Conservation (phyloP, 1,139 yeast species). For the Magnusiomyces tetraspermus region DNA sequence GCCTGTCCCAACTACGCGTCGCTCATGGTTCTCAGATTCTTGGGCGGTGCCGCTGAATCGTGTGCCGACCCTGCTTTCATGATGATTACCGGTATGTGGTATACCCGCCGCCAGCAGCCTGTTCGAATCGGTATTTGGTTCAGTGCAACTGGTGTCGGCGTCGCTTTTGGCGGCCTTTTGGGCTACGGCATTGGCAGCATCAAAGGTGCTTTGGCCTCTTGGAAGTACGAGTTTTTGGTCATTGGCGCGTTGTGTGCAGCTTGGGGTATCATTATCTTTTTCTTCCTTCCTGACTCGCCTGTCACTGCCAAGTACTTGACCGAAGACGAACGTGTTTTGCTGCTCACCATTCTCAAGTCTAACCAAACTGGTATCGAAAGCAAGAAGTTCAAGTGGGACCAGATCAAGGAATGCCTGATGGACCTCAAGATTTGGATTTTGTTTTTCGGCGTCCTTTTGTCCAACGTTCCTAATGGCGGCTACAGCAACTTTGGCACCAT, state of each 20-base stretch:
- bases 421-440: constrained; percentile 41
- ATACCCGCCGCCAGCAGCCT: constrained; percentile 36
- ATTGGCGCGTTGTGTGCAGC: constrained; percentile 28
- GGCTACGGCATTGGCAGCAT: constrained; percentile 35
- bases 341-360: constrained; percentile 43
- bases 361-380: constrained; percentile 38
- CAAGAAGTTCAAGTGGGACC: constrained; percentile 29
- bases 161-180: constrained; percentile 19
- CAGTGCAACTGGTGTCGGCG: constrained; percentile 20
- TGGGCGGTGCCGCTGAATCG: constrained; percentile 49
- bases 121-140: constrained; percentile 52
- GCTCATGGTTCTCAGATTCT: constrained; percentile 37
- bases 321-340: constrained; percentile 43
- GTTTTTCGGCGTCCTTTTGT: constrained; percentile 34
- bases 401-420: constrained; percentile 37
- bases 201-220: constrained; percentile 18
- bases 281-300: constrained; percentile 46
- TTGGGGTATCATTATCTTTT: constrained; percentile 41
- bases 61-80: constrained; percentile 47
- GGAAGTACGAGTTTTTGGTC: constrained; percentile 37
- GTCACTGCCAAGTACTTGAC: constrained; percentile 45
- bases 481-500: constrained; percentile 30
- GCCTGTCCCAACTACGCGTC: constrained; percentile 43
- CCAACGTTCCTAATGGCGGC: constrained; percentile 44
- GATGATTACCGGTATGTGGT: constrained; percentile 47